Base-by-base conservation (phyloP, 1,284 basidiomycete genomes). In the Fomitopsis pinicola region DNA sequence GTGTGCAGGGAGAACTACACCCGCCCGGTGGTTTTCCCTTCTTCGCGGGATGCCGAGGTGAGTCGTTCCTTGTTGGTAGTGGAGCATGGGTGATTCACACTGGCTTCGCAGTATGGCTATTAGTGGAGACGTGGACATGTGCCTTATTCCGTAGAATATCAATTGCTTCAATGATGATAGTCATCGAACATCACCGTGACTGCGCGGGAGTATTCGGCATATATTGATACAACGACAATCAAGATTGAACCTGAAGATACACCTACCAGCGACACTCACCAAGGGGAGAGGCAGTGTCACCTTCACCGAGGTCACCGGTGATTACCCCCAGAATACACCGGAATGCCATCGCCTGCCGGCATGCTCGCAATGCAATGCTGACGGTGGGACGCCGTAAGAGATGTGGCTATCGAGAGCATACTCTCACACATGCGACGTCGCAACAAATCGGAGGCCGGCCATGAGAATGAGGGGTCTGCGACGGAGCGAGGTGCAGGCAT, bases 1-100 rank as follows among this genome's bases (percentile, higher is more conserved):
- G 15, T 30, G 64, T 61, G 57, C 63, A 69, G 68, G 58, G 67
- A 66, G 40, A 69, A 69, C 66, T 69, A 63, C 62, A 55, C 68
- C 57, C 67, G 68, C 22, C 68, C 68, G 55, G 65, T 67, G 35
- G 68, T 69, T 40, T 66, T 70, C 48, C 69, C 69, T 57, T 59
- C 66, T 19, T 66, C 63, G 53, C 65, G 68, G 64, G 66, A 68
- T 59, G 60, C 67, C 35, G 63, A 63, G 64, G 68, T 69, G 63
- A 67, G 67, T 68, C 63, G 59, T 19, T 10, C 38, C 52, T 33
- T 22, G 36, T 38, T 44, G 15, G 30, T 2, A 3, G 35, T 53
- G 45, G 22, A 7, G 28, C 38, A 8, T 53, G 36, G 8, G 36
- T 54, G 33, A 38, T 40, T 54, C 10, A 38, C 7, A 17, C 17